phyloP scores from a whole-genome alignment of 2,329 filamentous ascomycete species.

The Fusarium papillatum region DNA sequence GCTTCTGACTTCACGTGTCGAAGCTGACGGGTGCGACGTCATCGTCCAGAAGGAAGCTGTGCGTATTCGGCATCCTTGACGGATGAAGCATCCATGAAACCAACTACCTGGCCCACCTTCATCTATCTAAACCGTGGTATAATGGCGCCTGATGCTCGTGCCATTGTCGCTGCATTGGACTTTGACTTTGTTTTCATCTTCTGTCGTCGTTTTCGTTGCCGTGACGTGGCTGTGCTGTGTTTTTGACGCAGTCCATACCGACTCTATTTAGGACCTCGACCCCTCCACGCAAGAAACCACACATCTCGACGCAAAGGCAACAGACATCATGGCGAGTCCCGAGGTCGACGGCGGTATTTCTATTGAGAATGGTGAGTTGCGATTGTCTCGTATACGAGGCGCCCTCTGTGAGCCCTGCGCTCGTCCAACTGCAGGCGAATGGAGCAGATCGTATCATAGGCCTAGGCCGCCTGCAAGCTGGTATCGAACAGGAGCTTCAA shows the following conservation, averaged over 20 bases:
- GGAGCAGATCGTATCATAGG: conserved; percentile 4
- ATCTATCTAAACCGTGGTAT: conserved; percentile 21
- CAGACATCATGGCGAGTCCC: conserved; percentile 31
- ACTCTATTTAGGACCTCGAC: conserved; percentile 9
- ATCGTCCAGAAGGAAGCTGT: conserved; percentile 10
- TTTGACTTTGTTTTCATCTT: conserved; percentile 15
- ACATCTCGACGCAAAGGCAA: conserved; percentile 12
- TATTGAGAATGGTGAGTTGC: conserved; percentile 35
- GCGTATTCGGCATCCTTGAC: neutral
- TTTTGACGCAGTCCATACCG: conserved; percentile 19
- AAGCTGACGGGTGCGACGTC: conserved; percentile 28
- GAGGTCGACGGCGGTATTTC: conserved; percentile 16
- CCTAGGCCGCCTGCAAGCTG: neutral
- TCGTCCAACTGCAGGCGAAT: conserved; percentile 4
- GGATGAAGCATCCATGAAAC: conserved; percentile 27
- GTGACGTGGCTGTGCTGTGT: conserved; percentile 31
- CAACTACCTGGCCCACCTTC: conserved; percentile 30
- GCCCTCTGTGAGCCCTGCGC: conserved; percentile 1
- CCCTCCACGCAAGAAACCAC: conserved; percentile 16
- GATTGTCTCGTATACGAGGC: neutral
- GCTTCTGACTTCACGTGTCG: conserved; percentile 45
- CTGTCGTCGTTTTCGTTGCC: conserved; percentile 3
- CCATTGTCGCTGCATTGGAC: conserved; percentile 27
- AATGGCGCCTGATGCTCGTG: conserved; percentile 34
- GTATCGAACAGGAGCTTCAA: neutral